Conservation (phyloP, 345 rosid species). For the Rhizophora mangle region DNA sequence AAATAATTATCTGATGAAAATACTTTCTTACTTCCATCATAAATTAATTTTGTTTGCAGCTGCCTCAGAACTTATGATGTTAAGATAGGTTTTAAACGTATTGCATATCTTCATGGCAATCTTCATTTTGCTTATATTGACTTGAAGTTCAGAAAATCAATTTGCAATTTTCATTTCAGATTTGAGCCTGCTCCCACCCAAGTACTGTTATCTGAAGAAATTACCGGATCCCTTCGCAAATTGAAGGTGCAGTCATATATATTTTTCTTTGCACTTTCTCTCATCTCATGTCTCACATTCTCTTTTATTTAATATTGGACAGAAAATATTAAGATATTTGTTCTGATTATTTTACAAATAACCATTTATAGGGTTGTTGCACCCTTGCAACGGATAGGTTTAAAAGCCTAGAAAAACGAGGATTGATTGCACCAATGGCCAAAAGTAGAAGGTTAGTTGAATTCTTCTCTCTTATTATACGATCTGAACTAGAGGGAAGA, state of each 20-base stretch:
- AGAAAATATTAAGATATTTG: background rate
- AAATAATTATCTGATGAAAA: too few relatives aligned
- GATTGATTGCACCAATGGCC: conserved; percentile 59
- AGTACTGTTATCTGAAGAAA: conserved; percentile 86
- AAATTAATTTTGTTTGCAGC: too few relatives aligned
- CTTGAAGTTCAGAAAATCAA: background rate
- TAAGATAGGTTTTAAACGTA: too few relatives aligned
- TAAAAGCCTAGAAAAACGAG: conserved; percentile 92
- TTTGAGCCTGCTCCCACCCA: conserved; percentile 82
- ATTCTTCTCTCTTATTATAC: background rate
- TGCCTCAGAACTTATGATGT: too few relatives aligned
- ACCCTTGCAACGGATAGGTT: conserved; percentile 83
- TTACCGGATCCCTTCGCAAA: conserved; percentile 85
- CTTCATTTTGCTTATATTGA: background rate
- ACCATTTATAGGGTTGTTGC: conserved; percentile 64
- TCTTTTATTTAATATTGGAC: background rate
- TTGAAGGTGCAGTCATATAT: conserved; percentile 49
- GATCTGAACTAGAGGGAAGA: background rate
- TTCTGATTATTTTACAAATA: background rate
- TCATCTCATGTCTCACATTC: conserved; percentile 5
- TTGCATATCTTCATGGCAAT: background rate
- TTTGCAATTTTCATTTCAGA: conserved; percentile 28
- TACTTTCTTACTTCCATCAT: too few relatives aligned
- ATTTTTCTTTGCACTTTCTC: conserved; percentile 1
- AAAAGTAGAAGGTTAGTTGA: conserved; percentile 57